These are phyloP conservation scores for Myxozyma neotropica DNA, from an alignment of 805 yeast genomes.

Conservation along the genomic window DNA sequence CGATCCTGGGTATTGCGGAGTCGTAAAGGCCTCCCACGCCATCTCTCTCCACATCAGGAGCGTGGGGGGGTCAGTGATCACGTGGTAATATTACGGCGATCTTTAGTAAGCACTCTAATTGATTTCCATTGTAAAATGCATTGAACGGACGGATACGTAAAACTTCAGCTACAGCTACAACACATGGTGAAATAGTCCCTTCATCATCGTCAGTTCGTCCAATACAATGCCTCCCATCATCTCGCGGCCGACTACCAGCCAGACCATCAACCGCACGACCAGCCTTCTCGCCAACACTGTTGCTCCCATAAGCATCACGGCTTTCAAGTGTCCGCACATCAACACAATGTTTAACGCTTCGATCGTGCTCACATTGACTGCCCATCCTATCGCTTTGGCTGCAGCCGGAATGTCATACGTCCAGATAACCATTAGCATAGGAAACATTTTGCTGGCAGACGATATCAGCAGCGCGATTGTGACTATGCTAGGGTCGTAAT, in stretches of 20 bases:
- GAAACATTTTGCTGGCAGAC: conserved; percentile 78
- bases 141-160: too few species aligned
- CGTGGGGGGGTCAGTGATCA: conserved; percentile 5
- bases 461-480: conserved; percentile 74
- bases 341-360: conserved; percentile 61
- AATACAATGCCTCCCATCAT: conserved; percentile 1
- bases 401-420: conserved; percentile 84
- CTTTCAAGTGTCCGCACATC: conserved; percentile 42
- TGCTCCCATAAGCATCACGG: conserved; percentile 39
- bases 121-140: too few species aligned
- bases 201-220: conserved; percentile 6
- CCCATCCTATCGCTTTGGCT: conserved; percentile 58
- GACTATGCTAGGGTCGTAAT: conserved; percentile 47
- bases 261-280: conserved; percentile 19
- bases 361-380: conserved; percentile 62
- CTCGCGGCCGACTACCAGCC: conserved; percentile 12
- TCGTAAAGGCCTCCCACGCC: conserved; percentile 6
- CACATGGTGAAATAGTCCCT: conserved; percentile 2
- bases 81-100: too few species aligned
- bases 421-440: conserved; percentile 94
- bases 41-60: background rate
- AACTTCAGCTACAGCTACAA: background rate
- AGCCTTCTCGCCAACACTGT: conserved; percentile 33
- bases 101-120: too few species aligned
- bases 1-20: background rate